Evolutionary conservation across 371 early-diverging fungal genomes (phyloP).

Genomic region (Coemansia sp.): DNA sequence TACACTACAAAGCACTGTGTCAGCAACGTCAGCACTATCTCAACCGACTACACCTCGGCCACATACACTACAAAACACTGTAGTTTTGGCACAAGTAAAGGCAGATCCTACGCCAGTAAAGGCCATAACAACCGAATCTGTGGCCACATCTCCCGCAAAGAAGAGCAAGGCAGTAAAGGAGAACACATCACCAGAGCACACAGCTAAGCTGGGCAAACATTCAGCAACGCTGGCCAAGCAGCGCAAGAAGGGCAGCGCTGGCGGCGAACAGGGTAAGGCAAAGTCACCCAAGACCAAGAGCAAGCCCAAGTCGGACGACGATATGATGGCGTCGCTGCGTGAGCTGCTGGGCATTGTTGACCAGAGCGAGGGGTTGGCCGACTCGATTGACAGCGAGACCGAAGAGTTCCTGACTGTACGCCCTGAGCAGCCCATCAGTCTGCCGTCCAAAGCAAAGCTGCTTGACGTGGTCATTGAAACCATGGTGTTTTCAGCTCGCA

Average conservation of each 20-base stretch:
- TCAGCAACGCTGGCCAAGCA: neutral
- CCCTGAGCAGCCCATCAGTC: conserved; percentile 20
- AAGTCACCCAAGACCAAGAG: neutral
- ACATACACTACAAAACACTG: too few relatives aligned
- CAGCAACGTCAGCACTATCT: too few relatives aligned
- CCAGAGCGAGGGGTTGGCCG: conserved; percentile 47
- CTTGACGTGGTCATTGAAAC: conserved; percentile 46
- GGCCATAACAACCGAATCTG: neutral
- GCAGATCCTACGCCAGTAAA: neutral
- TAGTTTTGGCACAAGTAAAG: neutral
- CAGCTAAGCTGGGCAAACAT: conserved; percentile 12
- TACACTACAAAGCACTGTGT: too few relatives aligned
- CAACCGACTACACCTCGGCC: too few relatives aligned
- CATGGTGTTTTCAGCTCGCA: conserved; percentile 53
- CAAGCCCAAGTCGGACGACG: conserved; percentile 17
- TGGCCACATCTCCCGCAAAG: neutral
- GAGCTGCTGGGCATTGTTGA: conserved; percentile 48
- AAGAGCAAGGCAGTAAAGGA: conserved; percentile 12
- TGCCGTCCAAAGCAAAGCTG: conserved; percentile 19
- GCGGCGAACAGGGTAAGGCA: conserved; percentile 4
- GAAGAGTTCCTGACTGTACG: conserved; percentile 27
- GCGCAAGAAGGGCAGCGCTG: neutral
- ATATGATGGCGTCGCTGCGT: conserved; percentile 41
- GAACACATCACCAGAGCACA: conserved; percentile 1
- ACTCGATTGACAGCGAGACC: conserved; percentile 45